These are phyloP conservation scores for Tolypocladium cylindrosporum DNA, from an alignment of 2,329 filamentous ascomycete species.

Conservation along the genomic window DNA sequence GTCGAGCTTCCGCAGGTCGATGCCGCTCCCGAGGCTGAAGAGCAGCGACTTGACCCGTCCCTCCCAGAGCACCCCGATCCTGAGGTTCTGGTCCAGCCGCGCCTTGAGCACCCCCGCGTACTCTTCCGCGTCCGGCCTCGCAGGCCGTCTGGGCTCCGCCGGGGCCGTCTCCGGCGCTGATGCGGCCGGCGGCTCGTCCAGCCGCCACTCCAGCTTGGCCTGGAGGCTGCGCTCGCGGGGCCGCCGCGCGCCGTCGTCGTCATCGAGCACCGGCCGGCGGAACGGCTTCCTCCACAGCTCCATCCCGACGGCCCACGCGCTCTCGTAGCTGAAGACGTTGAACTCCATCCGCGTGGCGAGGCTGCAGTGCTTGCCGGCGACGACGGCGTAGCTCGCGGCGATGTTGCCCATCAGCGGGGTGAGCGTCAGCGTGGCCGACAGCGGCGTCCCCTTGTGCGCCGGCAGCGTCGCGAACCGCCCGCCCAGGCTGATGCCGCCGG, in stretches of 20 bases:
- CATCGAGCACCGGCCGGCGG: constrained; percentile 24
- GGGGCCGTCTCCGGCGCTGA: constrained; percentile 16
- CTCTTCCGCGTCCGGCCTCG: constrained; percentile 42
- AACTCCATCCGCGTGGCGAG: constrained; percentile 91
- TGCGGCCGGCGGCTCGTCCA: constrained; percentile 29
- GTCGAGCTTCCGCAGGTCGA: constrained; percentile 68
- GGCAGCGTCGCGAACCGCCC: constrained; percentile 83
- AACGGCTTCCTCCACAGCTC: constrained; percentile 74
- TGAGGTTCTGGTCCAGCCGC: constrained; percentile 77
- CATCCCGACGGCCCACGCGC: constrained; percentile 80
- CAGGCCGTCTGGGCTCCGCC: constrained; percentile 3
- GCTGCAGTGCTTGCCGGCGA: constrained; percentile 71
- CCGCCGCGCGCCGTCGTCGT: constrained; percentile 13
- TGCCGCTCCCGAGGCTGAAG: constrained; percentile 78
- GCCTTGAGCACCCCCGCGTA: constrained; percentile 85
- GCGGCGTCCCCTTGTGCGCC: constrained; percentile 70
- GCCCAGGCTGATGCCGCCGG: constrained; percentile 81
- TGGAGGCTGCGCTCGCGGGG: constrained; percentile 32
- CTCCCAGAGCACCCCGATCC: constrained; percentile 84
- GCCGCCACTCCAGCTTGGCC: constrained; percentile 42
- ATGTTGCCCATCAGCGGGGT: constrained; percentile 94
- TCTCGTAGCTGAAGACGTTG: constrained; percentile 97
- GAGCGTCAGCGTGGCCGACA: constrained; percentile 85
- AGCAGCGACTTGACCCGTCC: constrained; percentile 85
- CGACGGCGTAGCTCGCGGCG: constrained; percentile 83